Evolutionary conservation across 768 basidiomycete species (phyloP).

Genomic region (Glaciozyma antarctica): DNA sequence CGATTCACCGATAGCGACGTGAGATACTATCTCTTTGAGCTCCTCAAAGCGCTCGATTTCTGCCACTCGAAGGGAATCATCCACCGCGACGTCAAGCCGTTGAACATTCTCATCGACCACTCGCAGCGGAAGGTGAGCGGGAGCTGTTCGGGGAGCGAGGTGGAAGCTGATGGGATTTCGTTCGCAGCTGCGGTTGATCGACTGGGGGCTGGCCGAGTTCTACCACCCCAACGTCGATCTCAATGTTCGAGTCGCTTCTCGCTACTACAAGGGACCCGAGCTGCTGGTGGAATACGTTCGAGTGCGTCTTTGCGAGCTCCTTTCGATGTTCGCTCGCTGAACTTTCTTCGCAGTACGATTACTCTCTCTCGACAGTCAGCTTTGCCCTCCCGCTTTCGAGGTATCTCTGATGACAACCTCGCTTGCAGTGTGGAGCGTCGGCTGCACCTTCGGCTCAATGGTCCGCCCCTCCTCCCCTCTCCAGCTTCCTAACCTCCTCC

Average conservation of each 20-base stretch:
- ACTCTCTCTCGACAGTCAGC: constrained; percentile 20
- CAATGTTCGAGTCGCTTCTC: constrained; percentile 31
- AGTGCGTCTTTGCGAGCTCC: too few species aligned
- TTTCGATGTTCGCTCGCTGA: too few species aligned
- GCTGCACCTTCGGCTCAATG: constrained; percentile 31
- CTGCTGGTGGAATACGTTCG: constrained; percentile 22
- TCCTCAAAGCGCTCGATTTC: constrained; percentile 33
- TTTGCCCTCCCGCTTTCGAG: background rate
- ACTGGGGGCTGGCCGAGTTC: constrained; percentile 34
- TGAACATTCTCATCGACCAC: constrained; percentile 32
- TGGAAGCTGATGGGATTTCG: background rate
- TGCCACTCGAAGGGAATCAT: constrained; percentile 34
- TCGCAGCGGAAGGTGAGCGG: constrained; percentile 8
- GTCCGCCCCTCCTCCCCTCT: background rate
- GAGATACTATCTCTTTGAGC: constrained; percentile 29
- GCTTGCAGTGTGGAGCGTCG: constrained; percentile 25
- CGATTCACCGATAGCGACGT: constrained; percentile 32
- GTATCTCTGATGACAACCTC: too few species aligned
- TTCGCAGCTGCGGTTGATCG: constrained; percentile 29
- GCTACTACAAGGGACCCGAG: constrained; percentile 30
- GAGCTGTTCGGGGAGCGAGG: background rate
- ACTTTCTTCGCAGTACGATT: constrained; percentile 8
- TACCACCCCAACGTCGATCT: constrained; percentile 27
- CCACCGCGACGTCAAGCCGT: constrained; percentile 33
- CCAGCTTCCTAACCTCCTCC: background rate